These are phyloP conservation scores for Cucurbita maxima DNA, from an alignment of 306 rosid species.

Conservation along the genomic window DNA sequence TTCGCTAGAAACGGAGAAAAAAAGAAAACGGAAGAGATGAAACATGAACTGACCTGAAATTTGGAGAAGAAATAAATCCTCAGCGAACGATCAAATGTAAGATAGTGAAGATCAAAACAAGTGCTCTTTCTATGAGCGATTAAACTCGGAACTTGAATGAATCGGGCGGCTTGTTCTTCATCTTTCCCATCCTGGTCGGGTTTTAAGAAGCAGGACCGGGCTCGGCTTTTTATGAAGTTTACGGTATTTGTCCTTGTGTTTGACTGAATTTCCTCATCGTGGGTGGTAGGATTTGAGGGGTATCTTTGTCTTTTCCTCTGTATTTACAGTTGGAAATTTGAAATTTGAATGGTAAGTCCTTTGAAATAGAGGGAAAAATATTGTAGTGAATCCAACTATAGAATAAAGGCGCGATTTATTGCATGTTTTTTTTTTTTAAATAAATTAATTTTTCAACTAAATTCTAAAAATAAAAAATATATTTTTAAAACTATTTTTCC, in stretches of 20 bases:
- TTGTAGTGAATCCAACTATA: no score
- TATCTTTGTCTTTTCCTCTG: neutral
- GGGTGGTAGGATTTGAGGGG: neutral
- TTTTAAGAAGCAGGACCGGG: neutral
- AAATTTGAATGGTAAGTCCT: neutral
- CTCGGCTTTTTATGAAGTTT: neutral
- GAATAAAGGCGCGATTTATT: no score
- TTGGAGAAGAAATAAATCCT: no score
- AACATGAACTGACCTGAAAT: conserved; percentile 1
- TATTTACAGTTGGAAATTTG: neutral
- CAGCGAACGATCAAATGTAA: no score
- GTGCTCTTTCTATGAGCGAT: neutral
- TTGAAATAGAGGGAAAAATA: no score
- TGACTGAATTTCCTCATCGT: neutral
- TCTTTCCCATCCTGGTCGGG: neutral
- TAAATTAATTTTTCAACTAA: no score
- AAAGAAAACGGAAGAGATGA: neutral
- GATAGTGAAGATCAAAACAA: no score
- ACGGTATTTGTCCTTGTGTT: neutral
- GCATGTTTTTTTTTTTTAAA: no score
- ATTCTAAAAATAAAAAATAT: no score
- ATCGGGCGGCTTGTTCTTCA: neutral
- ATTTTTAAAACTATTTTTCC: no score
- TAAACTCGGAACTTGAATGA: neutral
- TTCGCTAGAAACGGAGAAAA: neutral